Percentiles rank a stretch among this genome's conserved stretches.
Conservation (phyloP, 306 rosid genomes). For the Ormosia emarginata region DNA sequence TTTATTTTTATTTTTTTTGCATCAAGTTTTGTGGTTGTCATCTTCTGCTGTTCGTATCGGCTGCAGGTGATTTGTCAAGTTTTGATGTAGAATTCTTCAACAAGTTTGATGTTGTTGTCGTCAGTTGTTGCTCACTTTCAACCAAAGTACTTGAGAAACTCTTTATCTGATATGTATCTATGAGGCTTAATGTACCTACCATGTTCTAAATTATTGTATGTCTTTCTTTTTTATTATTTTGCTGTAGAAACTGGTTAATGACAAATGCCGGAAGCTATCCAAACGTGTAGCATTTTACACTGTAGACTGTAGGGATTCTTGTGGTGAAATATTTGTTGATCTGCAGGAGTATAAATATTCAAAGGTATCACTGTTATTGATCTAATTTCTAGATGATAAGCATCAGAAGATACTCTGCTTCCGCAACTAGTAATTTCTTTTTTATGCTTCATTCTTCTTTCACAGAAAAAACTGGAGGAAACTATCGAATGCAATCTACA, state of each 20-base stretch:
- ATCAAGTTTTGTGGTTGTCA: background rate
- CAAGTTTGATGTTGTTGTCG: conserved; percentile 76
- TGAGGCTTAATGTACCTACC: background rate
- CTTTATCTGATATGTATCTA: background rate
- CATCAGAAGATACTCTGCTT: background rate
- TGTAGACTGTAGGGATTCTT: conserved; percentile 89
- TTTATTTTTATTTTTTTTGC: background rate
- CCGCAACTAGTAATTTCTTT: background rate
- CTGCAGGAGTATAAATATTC: conserved; percentile 74
- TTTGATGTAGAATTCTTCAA: conserved; percentile 64
- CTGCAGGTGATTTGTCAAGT: conserved; percentile 70
- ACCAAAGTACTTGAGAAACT: conserved; percentile 52
- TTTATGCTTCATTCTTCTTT: conserved; percentile 11
- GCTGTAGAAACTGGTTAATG: conserved; percentile 73
- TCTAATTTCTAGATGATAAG: background rate
- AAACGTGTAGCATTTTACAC: conserved; percentile 81
- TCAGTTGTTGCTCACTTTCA: conserved; percentile 74
- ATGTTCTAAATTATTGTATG: background rate
- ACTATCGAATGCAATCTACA: conserved; percentile 53
- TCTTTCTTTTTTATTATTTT: background rate
- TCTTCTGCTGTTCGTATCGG: background rate
- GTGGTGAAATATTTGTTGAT: conserved; percentile 96
- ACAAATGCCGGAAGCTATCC: conserved; percentile 73
- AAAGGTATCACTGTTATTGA: conserved; percentile 45
- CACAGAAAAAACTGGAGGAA: conserved; percentile 75